Conservation (phyloP, 139 green algal genomes). For the Bryopsis sp. region DNA sequence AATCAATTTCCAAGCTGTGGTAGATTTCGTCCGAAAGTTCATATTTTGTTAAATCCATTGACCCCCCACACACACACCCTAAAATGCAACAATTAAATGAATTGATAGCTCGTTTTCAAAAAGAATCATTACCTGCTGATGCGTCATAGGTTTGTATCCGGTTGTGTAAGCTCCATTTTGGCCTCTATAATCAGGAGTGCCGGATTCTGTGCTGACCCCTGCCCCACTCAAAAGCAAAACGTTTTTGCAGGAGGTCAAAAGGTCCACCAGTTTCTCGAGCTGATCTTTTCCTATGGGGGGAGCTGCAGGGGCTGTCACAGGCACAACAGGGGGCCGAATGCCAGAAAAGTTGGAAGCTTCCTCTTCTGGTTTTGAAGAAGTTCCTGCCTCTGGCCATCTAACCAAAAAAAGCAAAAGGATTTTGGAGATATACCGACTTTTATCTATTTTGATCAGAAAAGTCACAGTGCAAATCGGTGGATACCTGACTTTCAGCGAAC, state of each 20-base stretch:
- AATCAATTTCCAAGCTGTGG: not conserved
- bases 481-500: no score
- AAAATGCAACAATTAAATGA: no score
- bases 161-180: constrained; percentile 79
- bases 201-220: constrained; percentile 64
- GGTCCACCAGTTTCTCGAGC: constrained; percentile 39
- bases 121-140: constrained; percentile 52
- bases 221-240: constrained; percentile 28
- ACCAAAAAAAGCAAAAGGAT: no score
- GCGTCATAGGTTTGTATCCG: constrained; percentile 94
- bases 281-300: constrained; percentile 26
- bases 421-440: no score
- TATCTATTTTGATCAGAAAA: no score
- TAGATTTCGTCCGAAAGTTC: no score
- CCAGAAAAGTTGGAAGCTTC: no score
- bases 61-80: no score
- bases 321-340: constrained; percentile 14
- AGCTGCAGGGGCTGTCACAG: constrained; percentile 22
- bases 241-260: constrained; percentile 20
- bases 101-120: not conserved
- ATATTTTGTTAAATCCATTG: no score
- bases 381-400: no score
- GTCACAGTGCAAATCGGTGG: no score
- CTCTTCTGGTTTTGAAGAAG: no score
- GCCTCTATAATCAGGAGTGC: constrained; percentile 87